Evolutionary conservation across 805 yeast species (phyloP).

Genomic region (Candida sonorensis): DNA sequence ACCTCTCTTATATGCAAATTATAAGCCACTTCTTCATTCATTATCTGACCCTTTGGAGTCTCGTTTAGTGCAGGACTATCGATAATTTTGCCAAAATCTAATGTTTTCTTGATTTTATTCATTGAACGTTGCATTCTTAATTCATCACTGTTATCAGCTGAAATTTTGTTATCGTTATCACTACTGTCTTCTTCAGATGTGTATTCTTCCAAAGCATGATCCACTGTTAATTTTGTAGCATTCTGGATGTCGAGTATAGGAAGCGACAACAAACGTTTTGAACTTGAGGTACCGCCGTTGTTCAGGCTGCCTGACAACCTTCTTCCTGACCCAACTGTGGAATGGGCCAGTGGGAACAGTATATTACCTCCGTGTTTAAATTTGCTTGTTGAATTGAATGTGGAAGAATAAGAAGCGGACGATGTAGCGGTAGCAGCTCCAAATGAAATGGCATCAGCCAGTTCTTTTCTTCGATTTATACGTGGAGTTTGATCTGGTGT

Average conservation of each 20-base stretch:
- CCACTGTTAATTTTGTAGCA: constrained; percentile 15
- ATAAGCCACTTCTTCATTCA: constrained; percentile 27
- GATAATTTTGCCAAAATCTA: no score
- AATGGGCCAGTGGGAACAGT: constrained; percentile 24
- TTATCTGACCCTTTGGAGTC: constrained; percentile 33
- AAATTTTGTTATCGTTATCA: no score
- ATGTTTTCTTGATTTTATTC: constrained; percentile 15
- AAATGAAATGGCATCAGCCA: constrained; percentile 17
- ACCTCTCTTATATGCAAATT: constrained; percentile 17
- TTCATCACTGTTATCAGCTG: no score
- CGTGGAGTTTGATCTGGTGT: constrained; percentile 23
- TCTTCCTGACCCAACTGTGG: constrained; percentile 27
- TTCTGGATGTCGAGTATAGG: constrained; percentile 15
- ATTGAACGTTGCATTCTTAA: no score
- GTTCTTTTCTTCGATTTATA: constrained; percentile 13
- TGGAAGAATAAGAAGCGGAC: no score
- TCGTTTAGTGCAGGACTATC: no score
- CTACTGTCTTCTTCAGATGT: constrained; percentile 16
- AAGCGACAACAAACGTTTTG: constrained; percentile 1
- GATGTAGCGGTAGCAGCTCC: constrained; percentile 5
- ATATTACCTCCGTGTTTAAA: constrained; percentile 6
- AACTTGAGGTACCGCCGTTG: constrained; percentile 1
- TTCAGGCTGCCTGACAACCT: no score
- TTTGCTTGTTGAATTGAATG: no score
- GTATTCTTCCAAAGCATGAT: constrained; percentile 15